Conservation (phyloP, 2,329 filamentous ascomycete species). For the Lecanicillium sp. region DNA sequence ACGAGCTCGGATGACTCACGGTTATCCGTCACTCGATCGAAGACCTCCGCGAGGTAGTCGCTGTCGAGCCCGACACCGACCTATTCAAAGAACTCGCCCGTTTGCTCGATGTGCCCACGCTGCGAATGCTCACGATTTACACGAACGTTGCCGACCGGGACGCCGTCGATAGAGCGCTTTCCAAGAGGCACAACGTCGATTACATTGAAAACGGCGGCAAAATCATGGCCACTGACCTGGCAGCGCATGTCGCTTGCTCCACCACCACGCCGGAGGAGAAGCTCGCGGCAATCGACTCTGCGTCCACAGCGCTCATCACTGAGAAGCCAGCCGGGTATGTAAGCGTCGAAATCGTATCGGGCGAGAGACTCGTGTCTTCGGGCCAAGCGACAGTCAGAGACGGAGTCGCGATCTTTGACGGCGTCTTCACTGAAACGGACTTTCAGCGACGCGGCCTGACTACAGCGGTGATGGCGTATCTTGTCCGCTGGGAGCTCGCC, state of each 20-base stretch:
- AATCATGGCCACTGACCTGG: no score
- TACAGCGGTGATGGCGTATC: not conserved
- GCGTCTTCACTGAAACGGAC: not conserved
- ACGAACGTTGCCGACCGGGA: not conserved
- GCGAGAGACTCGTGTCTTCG: not conserved
- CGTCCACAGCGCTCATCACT: not conserved
- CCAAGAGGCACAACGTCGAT: not conserved
- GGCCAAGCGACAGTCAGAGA: not conserved
- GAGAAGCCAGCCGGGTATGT: not conserved
- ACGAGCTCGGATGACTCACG: not conserved
- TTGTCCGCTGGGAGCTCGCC: not conserved
- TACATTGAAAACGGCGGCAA: not conserved
- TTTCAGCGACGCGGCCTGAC: conserved; percentile 1
- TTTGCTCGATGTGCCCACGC: not conserved
- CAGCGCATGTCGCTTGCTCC: not conserved
- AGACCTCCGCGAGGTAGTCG: not conserved
- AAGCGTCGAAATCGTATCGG: not conserved
- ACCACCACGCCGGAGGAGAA: not conserved
- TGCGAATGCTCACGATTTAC: not conserved
- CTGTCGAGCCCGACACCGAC: not conserved
- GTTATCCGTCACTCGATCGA: not conserved
- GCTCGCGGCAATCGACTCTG: not conserved
- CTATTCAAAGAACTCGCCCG: not conserved
- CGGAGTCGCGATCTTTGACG: not conserved
- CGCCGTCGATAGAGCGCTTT: not conserved